Evolutionary conservation across 208 protist species (phyloP), one percentile per base, ranked within the genome.

Genomic region (Crithidia fasciculata): DNA sequence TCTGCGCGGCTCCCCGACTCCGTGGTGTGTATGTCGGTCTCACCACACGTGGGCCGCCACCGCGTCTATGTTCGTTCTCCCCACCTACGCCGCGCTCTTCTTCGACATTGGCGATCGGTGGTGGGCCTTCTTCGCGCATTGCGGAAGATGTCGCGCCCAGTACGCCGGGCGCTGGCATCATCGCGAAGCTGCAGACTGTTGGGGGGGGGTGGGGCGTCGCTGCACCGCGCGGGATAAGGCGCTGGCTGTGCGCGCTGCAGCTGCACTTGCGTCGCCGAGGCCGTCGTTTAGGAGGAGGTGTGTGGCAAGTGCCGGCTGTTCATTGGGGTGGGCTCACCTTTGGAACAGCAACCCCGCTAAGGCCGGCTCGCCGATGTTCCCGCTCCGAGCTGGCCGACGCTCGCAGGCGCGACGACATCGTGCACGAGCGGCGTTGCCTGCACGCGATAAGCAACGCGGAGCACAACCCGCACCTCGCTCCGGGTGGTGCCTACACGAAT

Each of bases 191-290:
- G 40, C 83, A 89, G 64, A 92, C 87, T 3, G 62, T 92, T 15
- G 90, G 90, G 44, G 90, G n/a, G 90, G 16, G 90, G 90, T 4
- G 92, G 90, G 87, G 90, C 90, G 0, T 92, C 90, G 28, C 74
- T 95, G 65, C 82, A 83, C 19, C 80, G 83, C 18, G 81, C 86
- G 4, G n/a, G 78, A 90, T 47, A 79, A 76, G 66, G 88, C 90
- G 19, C 65, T 95, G n/a, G 54, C 37, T 63, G 16, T 95, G 82
- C 50, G 79, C 90, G 10, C 44, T 87, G 40, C 72, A 82, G 76
- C 76, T 95, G 56, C 78, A 85, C 50, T n/a, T 8, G 74, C 52
- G 63, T 82, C 5, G 85, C 90, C 0, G 6, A 44, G 37, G 62
- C 76, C 5, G 47, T 92, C 15, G 28, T 69, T 45, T 82, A 92